Percentiles rank a stretch among this genome's conserved stretches.
These are phyloP conservation scores for Nepenthes mirabilis DNA, from an alignment of 148 eudicot species.

Conservation along the genomic window DNA sequence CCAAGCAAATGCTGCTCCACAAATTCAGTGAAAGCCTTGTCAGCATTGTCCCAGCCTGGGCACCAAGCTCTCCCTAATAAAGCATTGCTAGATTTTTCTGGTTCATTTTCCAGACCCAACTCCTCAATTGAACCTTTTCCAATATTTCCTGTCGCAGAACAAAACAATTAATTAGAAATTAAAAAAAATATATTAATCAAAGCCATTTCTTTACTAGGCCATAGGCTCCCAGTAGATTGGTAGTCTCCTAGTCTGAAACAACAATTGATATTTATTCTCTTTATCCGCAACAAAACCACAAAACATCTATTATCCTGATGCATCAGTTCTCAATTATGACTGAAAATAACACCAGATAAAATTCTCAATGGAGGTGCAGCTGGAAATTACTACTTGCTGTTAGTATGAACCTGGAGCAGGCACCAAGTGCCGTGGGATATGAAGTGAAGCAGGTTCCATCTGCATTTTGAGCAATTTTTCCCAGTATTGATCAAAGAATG, in stretches of 20 bases:
- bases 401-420: conserved; percentile 45
- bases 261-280: too few relatives aligned
- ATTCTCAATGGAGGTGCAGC: background rate
- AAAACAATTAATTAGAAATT: background rate
- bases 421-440: conserved; percentile 63
- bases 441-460: conserved; percentile 46
- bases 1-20: conserved; percentile 49
- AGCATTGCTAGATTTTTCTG: conserved; percentile 82
- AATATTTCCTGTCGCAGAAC: conserved; percentile 33
- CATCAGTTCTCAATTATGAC: too few relatives aligned
- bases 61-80: conserved; percentile 84
- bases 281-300: background rate
- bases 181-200: background rate
- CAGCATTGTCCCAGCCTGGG: conserved; percentile 87
- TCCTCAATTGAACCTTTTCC: conserved; percentile 49
- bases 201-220: background rate
- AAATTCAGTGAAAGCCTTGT: conserved; percentile 62
- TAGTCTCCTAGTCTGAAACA: too few relatives aligned
- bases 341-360: too few relatives aligned
- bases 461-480: conserved; percentile 56
- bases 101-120: conserved; percentile 75
- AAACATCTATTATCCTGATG: too few relatives aligned
- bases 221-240: background rate
- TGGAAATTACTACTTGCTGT: background rate
- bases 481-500: conserved; percentile 72